A percentile compares a stretch with the other conserved stretches of the same genome.
phyloP scores from a whole-genome alignment of 768 basidiomycete genomes.

The Solioccasus polychromus region DNA sequence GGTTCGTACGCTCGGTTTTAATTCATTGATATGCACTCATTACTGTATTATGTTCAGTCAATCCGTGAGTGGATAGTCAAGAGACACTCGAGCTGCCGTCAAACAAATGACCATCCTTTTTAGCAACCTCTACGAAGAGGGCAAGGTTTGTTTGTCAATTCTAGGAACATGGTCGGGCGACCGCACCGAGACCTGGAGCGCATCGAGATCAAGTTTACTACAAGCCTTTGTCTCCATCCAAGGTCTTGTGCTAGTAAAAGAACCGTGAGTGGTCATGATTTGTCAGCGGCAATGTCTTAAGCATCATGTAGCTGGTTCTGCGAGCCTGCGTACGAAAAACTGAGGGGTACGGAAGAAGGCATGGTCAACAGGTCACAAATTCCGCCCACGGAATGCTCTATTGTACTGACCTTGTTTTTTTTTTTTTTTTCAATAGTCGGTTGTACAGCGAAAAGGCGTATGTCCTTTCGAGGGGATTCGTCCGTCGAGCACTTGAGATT shows the following conservation, averaged over 20 bases:
- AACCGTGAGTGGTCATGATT: conserved; percentile 60
- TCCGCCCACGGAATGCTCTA: neutral
- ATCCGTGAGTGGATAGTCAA: conserved; percentile 66
- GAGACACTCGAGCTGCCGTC: neutral
- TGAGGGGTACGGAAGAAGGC: conserved; percentile 88
- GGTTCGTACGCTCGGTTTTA: conserved; percentile 14
- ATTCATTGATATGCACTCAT: neutral
- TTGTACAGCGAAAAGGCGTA: conserved; percentile 93
- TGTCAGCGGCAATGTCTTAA: conserved; percentile 3
- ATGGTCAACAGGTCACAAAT: conserved; percentile 72
- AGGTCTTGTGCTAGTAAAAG: conserved; percentile 87
- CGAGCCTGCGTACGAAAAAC: conserved; percentile 91
- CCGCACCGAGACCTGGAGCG: conserved; percentile 82
- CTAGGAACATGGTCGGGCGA: conserved; percentile 93
- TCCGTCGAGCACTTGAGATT: conserved; percentile 82
- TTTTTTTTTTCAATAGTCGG: conserved; percentile 57
- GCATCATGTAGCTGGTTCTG: conserved; percentile 67
- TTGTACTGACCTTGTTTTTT: conserved; percentile 3
- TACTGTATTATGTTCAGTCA: conserved; percentile 40
- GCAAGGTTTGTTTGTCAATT: conserved; percentile 91
- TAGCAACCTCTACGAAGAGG: conserved; percentile 92
- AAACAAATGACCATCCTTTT: neutral
- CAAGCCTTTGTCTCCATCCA: conserved; percentile 95
- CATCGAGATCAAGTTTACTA: conserved; percentile 78
- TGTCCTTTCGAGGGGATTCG: conserved; percentile 85